These are phyloP conservation scores for Aspergillus biplanus DNA, from an alignment of 495 filamentous ascomycete species.

Conservation along the genomic window DNA sequence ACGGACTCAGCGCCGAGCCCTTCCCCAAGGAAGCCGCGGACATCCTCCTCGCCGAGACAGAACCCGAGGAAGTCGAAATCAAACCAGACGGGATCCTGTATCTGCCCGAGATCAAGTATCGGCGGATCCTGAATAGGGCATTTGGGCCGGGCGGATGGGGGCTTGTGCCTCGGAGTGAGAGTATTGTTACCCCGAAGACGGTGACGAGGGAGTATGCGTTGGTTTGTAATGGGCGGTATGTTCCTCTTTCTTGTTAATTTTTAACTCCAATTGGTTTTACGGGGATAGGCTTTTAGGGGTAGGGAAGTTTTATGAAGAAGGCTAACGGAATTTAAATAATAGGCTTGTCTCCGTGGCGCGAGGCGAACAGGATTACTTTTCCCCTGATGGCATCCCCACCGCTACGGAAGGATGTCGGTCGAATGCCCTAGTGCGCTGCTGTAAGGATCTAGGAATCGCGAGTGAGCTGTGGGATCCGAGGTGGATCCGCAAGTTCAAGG, in stretches of 20 bases:
- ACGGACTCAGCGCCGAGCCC: constrained; percentile 75
- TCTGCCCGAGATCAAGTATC: constrained; percentile 97
- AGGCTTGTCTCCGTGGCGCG: constrained; percentile 91
- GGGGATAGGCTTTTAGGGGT: background rate
- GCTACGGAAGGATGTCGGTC: constrained; percentile 97
- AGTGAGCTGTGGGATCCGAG: constrained; percentile 96
- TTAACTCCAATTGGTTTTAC: background rate
- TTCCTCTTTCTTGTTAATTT: constrained; percentile 22
- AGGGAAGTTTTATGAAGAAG: background rate
- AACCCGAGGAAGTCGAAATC: constrained; percentile 83
- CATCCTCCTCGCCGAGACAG: constrained; percentile 68
- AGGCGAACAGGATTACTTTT: constrained; percentile 95
- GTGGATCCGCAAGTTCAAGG: constrained; percentile 76
- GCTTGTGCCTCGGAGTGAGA: constrained; percentile 85
- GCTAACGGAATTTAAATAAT: background rate
- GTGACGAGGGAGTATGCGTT: constrained; percentile 96
- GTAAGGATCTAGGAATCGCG: constrained; percentile 95
- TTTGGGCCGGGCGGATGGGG: constrained; percentile 98
- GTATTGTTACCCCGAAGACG: constrained; percentile 82
- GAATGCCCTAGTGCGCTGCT: constrained; percentile 94
- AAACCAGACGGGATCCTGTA: constrained; percentile 97
- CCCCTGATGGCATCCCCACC: constrained; percentile 89
- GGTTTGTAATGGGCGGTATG: constrained; percentile 85
- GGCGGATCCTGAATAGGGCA: constrained; percentile 84
- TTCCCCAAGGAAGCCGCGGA: constrained; percentile 78